These are phyloP conservation scores for Mallotus repandus DNA, from an alignment of 441 rosid genomes.

Conservation along the genomic window DNA sequence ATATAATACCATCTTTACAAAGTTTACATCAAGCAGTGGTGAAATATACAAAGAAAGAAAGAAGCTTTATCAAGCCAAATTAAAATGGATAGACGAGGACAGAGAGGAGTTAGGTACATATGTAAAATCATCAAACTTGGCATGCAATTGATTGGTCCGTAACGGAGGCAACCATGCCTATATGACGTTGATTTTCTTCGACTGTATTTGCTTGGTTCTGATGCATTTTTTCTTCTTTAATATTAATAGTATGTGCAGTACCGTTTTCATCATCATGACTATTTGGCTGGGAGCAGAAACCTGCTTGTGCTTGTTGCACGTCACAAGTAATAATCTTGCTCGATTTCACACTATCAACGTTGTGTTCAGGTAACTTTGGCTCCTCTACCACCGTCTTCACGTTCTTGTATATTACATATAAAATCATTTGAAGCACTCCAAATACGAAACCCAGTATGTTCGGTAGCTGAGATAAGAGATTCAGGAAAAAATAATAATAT, in stretches of 20 bases:
- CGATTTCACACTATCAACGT: constrained; percentile 31
- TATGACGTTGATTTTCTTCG: background rate
- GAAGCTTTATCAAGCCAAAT: background rate
- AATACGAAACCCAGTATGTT: constrained; percentile 64
- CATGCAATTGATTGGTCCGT: constrained; percentile 16
- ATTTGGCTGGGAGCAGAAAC: constrained; percentile 18
- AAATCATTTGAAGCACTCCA: constrained; percentile 68
- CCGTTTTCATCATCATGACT: constrained; percentile 24
- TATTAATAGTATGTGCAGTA: constrained; percentile 16
- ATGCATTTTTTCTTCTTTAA: constrained; percentile 22
- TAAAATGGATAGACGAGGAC: background rate
- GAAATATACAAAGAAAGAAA: background rate
- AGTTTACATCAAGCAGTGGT: constrained; percentile 3
- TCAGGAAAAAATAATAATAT: too few species aligned
- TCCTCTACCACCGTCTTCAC: constrained; percentile 22
- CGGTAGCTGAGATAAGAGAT: constrained; percentile 47
- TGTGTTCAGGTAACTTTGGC: constrained; percentile 28
- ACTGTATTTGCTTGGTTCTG: background rate
- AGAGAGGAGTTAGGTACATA: constrained; percentile 2
- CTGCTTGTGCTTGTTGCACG: constrained; percentile 13
- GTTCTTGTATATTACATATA: constrained; percentile 55
- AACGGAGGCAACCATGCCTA: background rate
- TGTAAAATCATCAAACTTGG: constrained; percentile 17
- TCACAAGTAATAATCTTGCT: constrained; percentile 13
- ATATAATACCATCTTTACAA: constrained; percentile 1